Conservation (phyloP, 805 yeast species). For the Candida quercuum region DNA sequence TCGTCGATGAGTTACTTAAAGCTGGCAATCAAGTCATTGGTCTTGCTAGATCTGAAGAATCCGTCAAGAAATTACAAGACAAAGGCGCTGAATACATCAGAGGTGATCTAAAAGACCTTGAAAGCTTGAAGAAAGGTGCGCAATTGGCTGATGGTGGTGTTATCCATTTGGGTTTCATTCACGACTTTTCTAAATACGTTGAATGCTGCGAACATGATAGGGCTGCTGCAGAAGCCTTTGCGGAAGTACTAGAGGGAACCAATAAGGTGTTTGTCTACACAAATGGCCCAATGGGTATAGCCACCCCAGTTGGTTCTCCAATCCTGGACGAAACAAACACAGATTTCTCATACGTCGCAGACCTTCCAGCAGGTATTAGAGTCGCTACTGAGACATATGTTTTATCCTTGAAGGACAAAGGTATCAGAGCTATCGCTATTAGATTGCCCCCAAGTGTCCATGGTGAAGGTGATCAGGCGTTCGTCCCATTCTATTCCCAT, state of each 20-base stretch:
- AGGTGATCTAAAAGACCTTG: conserved; percentile 28
- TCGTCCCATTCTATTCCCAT: conserved; percentile 18
- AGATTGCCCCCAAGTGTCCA: conserved; percentile 32
- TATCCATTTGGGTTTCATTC: conserved; percentile 32
- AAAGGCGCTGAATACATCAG: conserved; percentile 23
- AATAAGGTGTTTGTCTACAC: conserved; percentile 23
- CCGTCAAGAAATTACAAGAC: conserved; percentile 22
- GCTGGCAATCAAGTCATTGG: conserved; percentile 26
- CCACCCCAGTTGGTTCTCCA: conserved; percentile 1
- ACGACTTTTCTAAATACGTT: conserved; percentile 23
- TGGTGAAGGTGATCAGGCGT: conserved; percentile 26
- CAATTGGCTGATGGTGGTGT: conserved; percentile 29
- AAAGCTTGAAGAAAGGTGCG: conserved; percentile 24
- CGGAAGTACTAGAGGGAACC: conserved; percentile 23
- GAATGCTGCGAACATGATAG: conserved; percentile 20
- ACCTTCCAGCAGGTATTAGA: neutral
- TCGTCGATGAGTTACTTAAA: conserved; percentile 18
- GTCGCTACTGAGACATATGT: neutral
- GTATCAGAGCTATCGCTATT: conserved; percentile 21
- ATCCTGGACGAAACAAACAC: neutral
- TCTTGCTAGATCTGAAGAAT: conserved; percentile 27
- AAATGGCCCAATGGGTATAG: conserved; percentile 13
- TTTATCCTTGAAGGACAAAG: conserved; percentile 15
- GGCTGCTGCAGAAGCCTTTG: conserved; percentile 18
- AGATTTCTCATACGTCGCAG: too few species aligned